phyloP scores from a whole-genome alignment of 306 rosid genomes.

The Vigna unguiculata region DNA sequence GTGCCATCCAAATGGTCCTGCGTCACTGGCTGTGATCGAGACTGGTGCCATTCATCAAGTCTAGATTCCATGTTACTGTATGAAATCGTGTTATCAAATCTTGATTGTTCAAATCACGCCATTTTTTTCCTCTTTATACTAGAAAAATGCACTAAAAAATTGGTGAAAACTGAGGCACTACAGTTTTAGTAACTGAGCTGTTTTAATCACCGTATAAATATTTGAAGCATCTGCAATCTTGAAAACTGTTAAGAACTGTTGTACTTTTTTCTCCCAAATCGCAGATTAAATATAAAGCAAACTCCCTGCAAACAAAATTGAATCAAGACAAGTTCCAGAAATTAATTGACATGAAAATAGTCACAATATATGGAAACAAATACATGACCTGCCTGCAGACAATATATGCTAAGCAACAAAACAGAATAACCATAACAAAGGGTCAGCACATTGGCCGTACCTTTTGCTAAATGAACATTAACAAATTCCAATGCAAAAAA shows the following conservation, averaged over 20 bases:
- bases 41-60: conserved; percentile 58
- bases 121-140: conserved; percentile 31
- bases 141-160: conserved; percentile 16
- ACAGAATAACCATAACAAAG: background rate
- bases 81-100: conserved; percentile 44
- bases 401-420: conserved; percentile 1
- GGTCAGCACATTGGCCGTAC: background rate
- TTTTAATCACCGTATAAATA: conserved; percentile 20
- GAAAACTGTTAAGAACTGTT: conserved; percentile 15
- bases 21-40: conserved; percentile 55
- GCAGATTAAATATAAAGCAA: conserved; percentile 20
- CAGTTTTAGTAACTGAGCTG: conserved; percentile 18
- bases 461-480: background rate
- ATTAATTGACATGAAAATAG: conserved; percentile 21
- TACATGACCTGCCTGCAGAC: background rate
- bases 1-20: conserved; percentile 54
- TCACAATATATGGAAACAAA: conserved; percentile 15
- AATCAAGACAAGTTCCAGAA: conserved; percentile 17
- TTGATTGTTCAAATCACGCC: conserved; percentile 53
- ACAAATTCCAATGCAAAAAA: background rate
- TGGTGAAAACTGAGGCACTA: background rate
- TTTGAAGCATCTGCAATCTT: conserved; percentile 20
- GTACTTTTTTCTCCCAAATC: conserved; percentile 6
- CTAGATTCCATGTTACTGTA: conserved; percentile 65
- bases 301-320: conserved; percentile 34